Evolutionary conservation across 768 basidiomycete species (phyloP), one percentile per base, ranked within the genome.

Genomic region (Astraeus odoratus): DNA sequence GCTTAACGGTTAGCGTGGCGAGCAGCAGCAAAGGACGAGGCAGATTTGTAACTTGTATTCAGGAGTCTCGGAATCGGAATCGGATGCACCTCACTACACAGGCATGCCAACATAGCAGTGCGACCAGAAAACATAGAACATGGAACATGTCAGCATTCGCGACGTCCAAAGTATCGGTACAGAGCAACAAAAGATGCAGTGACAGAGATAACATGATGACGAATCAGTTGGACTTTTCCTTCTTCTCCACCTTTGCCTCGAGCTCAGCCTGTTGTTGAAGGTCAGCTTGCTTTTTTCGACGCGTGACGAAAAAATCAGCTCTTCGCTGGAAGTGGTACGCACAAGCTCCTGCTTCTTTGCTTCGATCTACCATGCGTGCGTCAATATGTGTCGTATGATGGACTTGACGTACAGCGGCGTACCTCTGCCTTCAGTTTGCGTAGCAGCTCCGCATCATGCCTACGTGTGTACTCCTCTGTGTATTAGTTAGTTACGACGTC

Each of bases 391-490:
- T 35, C 9, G 34, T 9, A 35, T 10, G 16, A 2, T 6, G 7
- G 7, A 15, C 8, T 10, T 8, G 18, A 22, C 37, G 8, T 15
- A 15, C 20, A 26, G 29, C 0, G 13, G 55, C 75, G 19, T 46
- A 83, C 85, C 70, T 76, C 53, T 13, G 61, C 67, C 66, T 58
- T 75, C 60, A 87, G 59, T 64, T 84, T 85, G 55, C 69, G 64
- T 33, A 87, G 56, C 44, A 78, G 70, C 53, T 73, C 75, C 10
- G 61, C 55, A 47, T 86, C 85, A 44, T 80, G 80, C 48, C 67
- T 60, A 44, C 74, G 78, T 38, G 74, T 69, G 51, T 80, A 86
- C 65, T 84, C 74, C 47, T 84, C 85, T 87, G 51, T 27, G 38
- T 18, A 42, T 16, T 35, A 6, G 10, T 29, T 1, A 16, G 49